Percentiles rank a stretch among this genome's conserved stretches.
phyloP scores from a whole-genome alignment of 2,329 filamentous ascomycete species.

The Cytospora chrysosperma region DNA sequence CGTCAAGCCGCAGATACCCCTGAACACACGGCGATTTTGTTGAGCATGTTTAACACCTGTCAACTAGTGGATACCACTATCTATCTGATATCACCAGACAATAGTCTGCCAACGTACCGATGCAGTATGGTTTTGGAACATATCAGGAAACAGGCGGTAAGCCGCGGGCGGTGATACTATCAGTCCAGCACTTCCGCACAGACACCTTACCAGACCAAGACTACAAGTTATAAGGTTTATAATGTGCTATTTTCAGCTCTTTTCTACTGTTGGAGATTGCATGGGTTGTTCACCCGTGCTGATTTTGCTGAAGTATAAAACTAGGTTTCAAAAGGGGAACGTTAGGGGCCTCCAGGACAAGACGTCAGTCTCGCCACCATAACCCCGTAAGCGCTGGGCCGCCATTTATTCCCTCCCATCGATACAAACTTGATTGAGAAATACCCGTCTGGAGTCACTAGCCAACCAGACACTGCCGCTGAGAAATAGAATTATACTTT shows the following conservation, averaged over 20 bases:
- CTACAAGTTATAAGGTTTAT: neutral
- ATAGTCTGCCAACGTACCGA: no score
- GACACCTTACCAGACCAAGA: no score
- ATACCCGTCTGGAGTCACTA: neutral
- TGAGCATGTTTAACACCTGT: no score
- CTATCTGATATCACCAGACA: no score
- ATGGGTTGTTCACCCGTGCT: neutral
- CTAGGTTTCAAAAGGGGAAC: neutral
- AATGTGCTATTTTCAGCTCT: neutral
- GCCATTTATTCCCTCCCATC: neutral
- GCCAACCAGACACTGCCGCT: neutral
- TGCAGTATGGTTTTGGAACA: no score
- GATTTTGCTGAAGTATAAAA: neutral
- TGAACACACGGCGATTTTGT: no score
- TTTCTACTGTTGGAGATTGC: neutral
- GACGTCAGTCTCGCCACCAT: neutral
- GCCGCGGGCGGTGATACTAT: neutral
- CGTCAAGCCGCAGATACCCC: no score
- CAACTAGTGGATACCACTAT: no score
- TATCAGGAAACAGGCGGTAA: neutral
- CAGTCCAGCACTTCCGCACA: neutral
- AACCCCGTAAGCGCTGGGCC: neutral
- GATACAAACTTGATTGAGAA: neutral
- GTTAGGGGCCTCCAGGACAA: no score
- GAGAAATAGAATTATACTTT: neutral